Base-by-base conservation (phyloP, 345 rosid genomes). In the Citrus maxima region DNA sequence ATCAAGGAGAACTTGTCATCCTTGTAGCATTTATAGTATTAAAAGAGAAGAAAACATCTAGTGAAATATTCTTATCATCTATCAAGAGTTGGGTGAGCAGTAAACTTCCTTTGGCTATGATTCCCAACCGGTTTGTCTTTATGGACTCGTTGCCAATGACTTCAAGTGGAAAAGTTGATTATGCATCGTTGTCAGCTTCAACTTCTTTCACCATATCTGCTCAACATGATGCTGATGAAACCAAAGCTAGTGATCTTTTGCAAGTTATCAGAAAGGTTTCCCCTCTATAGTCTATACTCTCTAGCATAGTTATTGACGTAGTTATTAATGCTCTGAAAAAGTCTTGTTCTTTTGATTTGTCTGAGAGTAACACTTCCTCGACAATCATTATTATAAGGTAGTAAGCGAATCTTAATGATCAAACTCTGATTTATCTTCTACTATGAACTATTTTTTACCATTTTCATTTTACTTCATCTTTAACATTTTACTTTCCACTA, bases 101-200 rank as follows among this genome's bases (percentile, higher is more conserved):
- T 27, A 96, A 85, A 81, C 87, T 96, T 79, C 90, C 98, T 82
- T n/a, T 78, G 72, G 90, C 86, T 56, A 91, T 93, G 97, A 81
- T 94, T 83, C 98, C 99, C 58, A 87, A 75, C 62, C 87, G 64
- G 65, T 88, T 90, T 80, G 28, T 86, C 73, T 83, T 87, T 60
- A 67, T 85, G 65, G 90, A 92, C 67, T 88, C 92, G 8, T 67
- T 88, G 85, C 99, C 99, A 27, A 70, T 81, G 83, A 87, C 95
- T 85, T 83, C 87, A 28, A 89, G 88, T 88, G 97, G 99, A 82
- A 96, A 96, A 88, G 87, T 91, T 84, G 93, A 96, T 85, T 90
- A 92, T 89, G 80, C 86, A 73, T 83, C 76, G 37, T 86, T 96
- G 77, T 86, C 79, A 67, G 75, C 84, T 74, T 80, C 88, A 67